A percentile compares a stretch with the other conserved stretches of the same genome.
Conservation (phyloP, 192 early-diverging fungal species). For the Rhizoclosmatium globosum region DNA sequence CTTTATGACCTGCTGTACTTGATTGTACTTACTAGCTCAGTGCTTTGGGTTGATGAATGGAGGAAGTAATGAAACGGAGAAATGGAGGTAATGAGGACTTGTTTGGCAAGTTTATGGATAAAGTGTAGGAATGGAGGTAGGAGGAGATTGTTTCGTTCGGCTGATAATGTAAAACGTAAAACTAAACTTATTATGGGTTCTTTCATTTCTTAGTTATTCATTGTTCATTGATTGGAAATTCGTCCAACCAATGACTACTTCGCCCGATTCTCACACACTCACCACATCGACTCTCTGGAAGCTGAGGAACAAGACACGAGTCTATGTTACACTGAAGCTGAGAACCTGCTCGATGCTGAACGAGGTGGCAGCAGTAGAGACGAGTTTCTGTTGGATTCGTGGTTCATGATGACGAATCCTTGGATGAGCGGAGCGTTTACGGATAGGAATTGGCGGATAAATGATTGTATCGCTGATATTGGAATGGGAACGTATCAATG, state of each 20-base stretch:
- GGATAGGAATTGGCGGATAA: background rate
- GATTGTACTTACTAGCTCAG: constrained; percentile 71
- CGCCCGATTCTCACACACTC: too few species aligned
- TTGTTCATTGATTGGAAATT: too few species aligned
- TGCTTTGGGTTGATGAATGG: constrained; percentile 89
- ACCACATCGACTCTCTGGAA: too few species aligned
- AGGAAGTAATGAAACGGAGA: constrained; percentile 60
- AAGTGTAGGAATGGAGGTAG: background rate
- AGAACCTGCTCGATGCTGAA: background rate
- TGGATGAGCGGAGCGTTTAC: background rate
- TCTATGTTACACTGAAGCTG: background rate
- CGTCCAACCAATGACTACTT: too few species aligned
- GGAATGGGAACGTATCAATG: constrained; percentile 43
- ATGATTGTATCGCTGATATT: constrained; percentile 31
- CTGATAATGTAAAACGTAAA: too few species aligned
- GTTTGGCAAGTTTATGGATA: constrained; percentile 26
- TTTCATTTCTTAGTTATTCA: too few species aligned
- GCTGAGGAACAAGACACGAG: background rate
- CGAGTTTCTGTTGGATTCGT: background rate
- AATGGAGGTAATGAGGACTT: background rate
- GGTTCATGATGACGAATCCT: background rate
- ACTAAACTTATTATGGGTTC: too few species aligned
- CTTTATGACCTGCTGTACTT: constrained; percentile 78
- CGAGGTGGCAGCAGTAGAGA: too few species aligned
- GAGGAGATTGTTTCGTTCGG: background rate